phyloP scores from a whole-genome alignment of 2,329 filamentous ascomycete genomes.

The Aureobasidium sp. region DNA sequence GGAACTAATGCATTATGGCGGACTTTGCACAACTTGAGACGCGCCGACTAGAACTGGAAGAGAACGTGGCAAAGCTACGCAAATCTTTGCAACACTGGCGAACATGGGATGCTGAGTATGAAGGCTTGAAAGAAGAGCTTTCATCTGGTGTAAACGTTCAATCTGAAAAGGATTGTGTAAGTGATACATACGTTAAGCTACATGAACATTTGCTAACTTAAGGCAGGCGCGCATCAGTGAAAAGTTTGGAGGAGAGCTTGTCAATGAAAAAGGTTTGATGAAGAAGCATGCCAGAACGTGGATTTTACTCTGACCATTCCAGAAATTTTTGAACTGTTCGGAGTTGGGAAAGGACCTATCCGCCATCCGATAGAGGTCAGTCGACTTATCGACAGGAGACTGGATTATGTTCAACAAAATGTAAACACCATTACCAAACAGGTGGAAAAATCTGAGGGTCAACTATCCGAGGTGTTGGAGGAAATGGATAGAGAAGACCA shows the following conservation, averaged over 20 bases:
- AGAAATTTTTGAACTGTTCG: slow-evolving; percentile 51
- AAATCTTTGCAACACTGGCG: slow-evolving; percentile 81
- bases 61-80: slow-evolving; percentile 65
- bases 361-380: slow-evolving; percentile 58
- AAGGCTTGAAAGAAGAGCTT: slow-evolving; percentile 78
- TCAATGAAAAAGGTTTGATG: slow-evolving; percentile 46
- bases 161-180: slow-evolving; percentile 40
- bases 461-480: slow-evolving; percentile 55
- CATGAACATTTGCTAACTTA: slow-evolving; percentile 12
- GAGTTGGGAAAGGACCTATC: slow-evolving; percentile 36
- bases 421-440: slow-evolving; percentile 67
- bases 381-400: slow-evolving; percentile 62
- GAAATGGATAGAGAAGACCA: slow-evolving; percentile 32
- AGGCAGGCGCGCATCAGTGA: slow-evolving; percentile 41
- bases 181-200: background rate
- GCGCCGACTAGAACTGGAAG: slow-evolving; percentile 68
- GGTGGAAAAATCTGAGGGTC: slow-evolving; percentile 61
- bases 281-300: background rate
- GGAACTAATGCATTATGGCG: background rate
- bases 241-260: slow-evolving; percentile 56
- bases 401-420: slow-evolving; percentile 81
- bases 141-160: slow-evolving; percentile 46
- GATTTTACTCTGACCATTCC: background rate
- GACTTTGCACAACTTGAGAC: slow-evolving; percentile 11
- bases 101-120: slow-evolving; percentile 85